Base-by-base conservation (phyloP, 768 basidiomycete genomes). In the Psilocybe tampanensis region DNA sequence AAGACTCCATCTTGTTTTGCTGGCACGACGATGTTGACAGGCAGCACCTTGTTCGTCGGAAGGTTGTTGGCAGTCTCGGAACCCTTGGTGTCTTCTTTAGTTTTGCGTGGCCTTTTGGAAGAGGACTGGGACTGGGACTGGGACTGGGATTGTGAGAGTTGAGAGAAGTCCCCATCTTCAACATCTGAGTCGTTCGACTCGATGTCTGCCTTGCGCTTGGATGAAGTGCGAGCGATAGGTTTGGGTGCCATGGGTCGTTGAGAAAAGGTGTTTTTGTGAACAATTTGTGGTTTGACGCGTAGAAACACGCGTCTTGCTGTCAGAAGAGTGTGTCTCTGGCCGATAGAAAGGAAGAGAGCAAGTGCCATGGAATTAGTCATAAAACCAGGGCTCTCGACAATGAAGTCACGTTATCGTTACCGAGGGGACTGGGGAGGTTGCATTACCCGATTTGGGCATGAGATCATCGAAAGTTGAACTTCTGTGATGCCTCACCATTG, bases 31-130 rank as follows among this genome's bases (percentile, higher is more conserved):
- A 92, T 86, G 33, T 75, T 70, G 19, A 74, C 77, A n/a, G 91
- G 91, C 3, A 92, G 64, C 5, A 81, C 80, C 66, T 85, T 90
- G 69, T 93, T 93, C 49, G 82, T 91, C 33, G 89, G 89, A 64
- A 90, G 88, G 0, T 76, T 74, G 54, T 80, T 85, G 43, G 66
- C 60, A 22, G n/a, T 5, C 15, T 39, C 12, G n/a, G n/a, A 15
- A 52, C n/a, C 11, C n/a, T n/a, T n/a, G n/a, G 62, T 18, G 32
- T 52, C 18, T 41, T 44, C 49, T 8, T 61, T 52, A 18, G 58
- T 58, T 23, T 48, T 65, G 24, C 68, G 61, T 26, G 64, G 22
- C 58, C 64, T 70, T 54, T 73, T 73, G 21, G 59, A 34, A 23
- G 60, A 42, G 18, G 64, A 49, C 41, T 47, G 44, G 22, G 55